Evolutionary conservation across 768 basidiomycete species (phyloP).

Genomic region (Termitomyces sp.): DNA sequence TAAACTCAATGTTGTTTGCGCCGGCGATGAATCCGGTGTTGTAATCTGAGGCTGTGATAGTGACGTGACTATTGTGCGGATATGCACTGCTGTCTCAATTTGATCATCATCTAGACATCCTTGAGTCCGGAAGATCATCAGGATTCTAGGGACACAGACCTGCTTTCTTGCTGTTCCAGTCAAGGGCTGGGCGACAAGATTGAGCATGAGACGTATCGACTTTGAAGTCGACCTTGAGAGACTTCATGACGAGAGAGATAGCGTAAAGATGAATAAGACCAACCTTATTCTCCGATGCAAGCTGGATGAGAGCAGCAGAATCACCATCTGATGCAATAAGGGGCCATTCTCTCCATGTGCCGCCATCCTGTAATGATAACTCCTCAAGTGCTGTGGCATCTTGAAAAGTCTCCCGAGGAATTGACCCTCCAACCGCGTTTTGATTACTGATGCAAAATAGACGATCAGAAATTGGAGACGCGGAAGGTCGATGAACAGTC

Average conservation of each 20-base stretch:
- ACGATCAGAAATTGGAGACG: neutral
- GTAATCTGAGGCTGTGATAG: constrained; percentile 13
- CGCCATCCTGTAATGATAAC: constrained; percentile 39
- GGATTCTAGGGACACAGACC: constrained; percentile 39
- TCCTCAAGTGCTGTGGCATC: constrained; percentile 70
- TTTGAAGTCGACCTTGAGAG: constrained; percentile 61
- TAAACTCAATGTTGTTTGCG: constrained; percentile 14
- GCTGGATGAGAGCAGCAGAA: constrained; percentile 66
- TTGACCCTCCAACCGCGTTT: constrained; percentile 60
- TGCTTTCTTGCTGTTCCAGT: constrained; percentile 90
- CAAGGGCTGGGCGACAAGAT: constrained; percentile 51
- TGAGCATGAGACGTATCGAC: constrained; percentile 65
- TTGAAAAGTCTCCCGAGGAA: constrained; percentile 63
- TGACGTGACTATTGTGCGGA: constrained; percentile 33
- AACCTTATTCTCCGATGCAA: constrained; percentile 83
- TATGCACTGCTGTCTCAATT: constrained; percentile 65
- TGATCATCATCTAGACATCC: constrained; percentile 69
- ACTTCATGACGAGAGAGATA: neutral
- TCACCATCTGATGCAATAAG: constrained; percentile 80
- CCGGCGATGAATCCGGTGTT: constrained; percentile 17
- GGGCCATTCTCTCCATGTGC: constrained; percentile 75
- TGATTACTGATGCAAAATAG: constrained; percentile 48
- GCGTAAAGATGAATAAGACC: constrained; percentile 10
- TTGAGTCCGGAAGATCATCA: neutral
- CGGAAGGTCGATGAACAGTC: constrained; percentile 12